These are phyloP conservation scores for Bipolaris cookei DNA, from an alignment of 2,329 filamentous ascomycete genomes.

Conservation along the genomic window DNA sequence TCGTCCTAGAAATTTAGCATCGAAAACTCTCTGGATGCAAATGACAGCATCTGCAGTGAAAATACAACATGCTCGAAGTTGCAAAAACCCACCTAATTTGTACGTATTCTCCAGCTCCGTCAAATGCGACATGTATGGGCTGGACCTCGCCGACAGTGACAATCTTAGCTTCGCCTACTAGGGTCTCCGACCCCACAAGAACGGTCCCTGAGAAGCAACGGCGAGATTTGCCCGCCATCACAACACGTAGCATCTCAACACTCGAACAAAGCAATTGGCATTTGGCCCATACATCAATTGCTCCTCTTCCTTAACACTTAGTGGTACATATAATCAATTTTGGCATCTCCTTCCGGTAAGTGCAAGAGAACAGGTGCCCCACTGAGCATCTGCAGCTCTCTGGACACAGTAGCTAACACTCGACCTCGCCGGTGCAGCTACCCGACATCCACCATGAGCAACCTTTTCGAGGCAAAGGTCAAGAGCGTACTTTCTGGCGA, in stretches of 20 bases:
- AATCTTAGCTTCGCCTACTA: slow-evolving; percentile 22
- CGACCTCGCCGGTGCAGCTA: slow-evolving; percentile 20
- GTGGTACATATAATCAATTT: slow-evolving; percentile 4
- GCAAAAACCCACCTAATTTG: too few relatives aligned
- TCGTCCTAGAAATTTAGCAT: background rate
- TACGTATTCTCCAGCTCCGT: background rate
- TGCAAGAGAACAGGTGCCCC: slow-evolving; percentile 12
- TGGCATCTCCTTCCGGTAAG: slow-evolving; percentile 15
- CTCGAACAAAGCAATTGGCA: slow-evolving; percentile 5
- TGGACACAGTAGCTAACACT: slow-evolving; percentile 41
- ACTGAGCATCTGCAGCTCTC: slow-evolving; percentile 10
- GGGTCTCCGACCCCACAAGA: slow-evolving; percentile 20
- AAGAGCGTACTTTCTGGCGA: slow-evolving; percentile 96
- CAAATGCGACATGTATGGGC: background rate
- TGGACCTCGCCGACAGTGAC: slow-evolving; percentile 11
- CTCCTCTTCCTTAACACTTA: background rate
- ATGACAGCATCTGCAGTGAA: background rate
- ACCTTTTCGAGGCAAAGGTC: slow-evolving; percentile 61
- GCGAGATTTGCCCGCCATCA: slow-evolving; percentile 19
- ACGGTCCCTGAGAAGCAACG: slow-evolving; percentile 17
- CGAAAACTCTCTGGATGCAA: background rate
- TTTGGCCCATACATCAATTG: slow-evolving; percentile 17
- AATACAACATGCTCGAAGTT: background rate
- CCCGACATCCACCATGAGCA: slow-evolving; percentile 34
- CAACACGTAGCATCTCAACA: slow-evolving; percentile 22